phyloP scores from a whole-genome alignment of 345 rosid species.

The Eucalyptus cladocalyx region DNA sequence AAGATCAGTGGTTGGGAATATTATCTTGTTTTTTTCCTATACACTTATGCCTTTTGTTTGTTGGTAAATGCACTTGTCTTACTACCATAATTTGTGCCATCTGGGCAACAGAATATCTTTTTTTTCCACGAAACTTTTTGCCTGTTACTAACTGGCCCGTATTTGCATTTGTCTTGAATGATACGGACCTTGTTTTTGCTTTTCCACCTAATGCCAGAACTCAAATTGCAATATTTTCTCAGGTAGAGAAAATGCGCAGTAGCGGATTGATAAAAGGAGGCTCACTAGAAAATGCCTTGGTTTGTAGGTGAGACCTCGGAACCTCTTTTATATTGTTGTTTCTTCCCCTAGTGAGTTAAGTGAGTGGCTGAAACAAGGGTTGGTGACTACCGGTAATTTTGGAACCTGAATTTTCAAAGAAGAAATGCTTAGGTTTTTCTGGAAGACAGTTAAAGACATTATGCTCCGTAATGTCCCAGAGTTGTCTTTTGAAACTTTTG shows the following conservation, averaged over 20 bases:
- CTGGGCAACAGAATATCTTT: background rate
- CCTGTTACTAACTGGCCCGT: background rate
- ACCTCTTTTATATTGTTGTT: background rate
- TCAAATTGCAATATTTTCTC: background rate
- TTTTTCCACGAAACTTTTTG: background rate
- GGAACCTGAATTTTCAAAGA: background rate
- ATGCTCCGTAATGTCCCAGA: background rate
- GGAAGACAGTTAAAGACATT: background rate
- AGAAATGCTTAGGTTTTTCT: background rate
- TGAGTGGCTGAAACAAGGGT: background rate
- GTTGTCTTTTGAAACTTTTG: background rate
- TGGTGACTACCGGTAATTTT: background rate
- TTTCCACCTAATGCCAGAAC: background rate
- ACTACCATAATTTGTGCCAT: background rate
- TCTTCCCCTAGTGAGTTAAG: background rate
- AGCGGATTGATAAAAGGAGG: constrained; percentile 86
- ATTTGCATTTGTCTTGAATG: background rate
- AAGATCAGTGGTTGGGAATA: background rate
- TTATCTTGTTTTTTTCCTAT: background rate
- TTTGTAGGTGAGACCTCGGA: constrained; percentile 52
- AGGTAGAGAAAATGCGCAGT: constrained; percentile 71
- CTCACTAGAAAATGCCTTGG: constrained; percentile 69
- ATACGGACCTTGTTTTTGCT: background rate
- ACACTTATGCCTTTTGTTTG: background rate
- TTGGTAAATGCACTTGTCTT: background rate